Conservation (phyloP, 1,284 basidiomycete genomes). For the Ceratobasidium sp. region DNA sequence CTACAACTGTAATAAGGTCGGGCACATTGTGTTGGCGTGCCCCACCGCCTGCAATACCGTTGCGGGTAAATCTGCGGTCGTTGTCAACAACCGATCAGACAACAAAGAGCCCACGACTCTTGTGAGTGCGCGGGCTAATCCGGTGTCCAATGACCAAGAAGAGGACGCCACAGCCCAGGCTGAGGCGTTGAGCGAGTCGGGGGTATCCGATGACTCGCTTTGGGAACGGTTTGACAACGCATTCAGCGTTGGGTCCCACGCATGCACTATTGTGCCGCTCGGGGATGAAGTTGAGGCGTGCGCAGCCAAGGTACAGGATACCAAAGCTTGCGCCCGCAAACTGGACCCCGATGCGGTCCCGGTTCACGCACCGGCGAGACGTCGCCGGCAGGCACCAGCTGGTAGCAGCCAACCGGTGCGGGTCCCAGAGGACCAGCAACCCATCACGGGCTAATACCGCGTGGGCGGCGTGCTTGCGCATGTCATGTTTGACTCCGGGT, state of each 20-base stretch:
- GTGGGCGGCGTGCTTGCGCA: neutral
- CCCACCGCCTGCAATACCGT: neutral
- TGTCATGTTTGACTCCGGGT: conserved; percentile 13
- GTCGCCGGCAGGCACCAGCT: neutral
- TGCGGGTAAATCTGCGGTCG: neutral
- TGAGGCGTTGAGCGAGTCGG: neutral
- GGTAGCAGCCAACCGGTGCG: neutral
- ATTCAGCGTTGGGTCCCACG: neutral
- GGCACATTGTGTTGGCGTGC: neutral
- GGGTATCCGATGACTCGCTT: neutral
- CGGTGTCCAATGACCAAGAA: too few relatives aligned
- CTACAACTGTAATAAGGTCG: neutral
- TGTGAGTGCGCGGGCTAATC: neutral
- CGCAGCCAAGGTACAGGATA: neutral
- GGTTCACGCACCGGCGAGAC: neutral
- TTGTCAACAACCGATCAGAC: neutral
- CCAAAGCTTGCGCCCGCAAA: neutral
- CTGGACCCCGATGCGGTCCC: neutral
- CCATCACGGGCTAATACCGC: neutral
- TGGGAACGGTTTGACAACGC: neutral
- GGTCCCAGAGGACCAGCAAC: neutral
- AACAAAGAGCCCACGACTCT: too few relatives aligned
- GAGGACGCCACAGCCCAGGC: too few relatives aligned
- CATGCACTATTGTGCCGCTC: conserved; percentile 4
- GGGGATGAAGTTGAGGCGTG: neutral